Conservation (phyloP, 495 filamentous ascomycete genomes). For the Tuber borchii region DNA sequence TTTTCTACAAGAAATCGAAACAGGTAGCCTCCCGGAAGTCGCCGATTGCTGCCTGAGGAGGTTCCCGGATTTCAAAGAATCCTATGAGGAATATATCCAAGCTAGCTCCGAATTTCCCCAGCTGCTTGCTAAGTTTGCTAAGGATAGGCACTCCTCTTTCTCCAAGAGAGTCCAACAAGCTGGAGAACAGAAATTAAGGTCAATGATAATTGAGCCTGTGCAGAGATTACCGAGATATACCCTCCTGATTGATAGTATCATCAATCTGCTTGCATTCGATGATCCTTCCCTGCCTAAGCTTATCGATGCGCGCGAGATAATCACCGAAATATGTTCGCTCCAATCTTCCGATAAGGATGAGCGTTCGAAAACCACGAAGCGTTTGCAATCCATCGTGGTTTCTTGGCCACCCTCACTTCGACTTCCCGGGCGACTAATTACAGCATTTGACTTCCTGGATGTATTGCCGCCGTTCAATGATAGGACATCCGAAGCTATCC, state of each 20-base stretch:
- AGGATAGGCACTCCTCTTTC: slow-evolving; percentile 68
- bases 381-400: slow-evolving; percentile 66
- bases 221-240: slow-evolving; percentile 92
- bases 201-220: slow-evolving; percentile 92
- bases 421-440: slow-evolving; percentile 71
- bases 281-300: slow-evolving; percentile 75
- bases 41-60: slow-evolving; percentile 50
- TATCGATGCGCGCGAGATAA: slow-evolving; percentile 78
- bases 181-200: slow-evolving; percentile 85
- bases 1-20: slow-evolving; percentile 67
- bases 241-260: slow-evolving; percentile 90
- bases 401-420: slow-evolving; percentile 70
- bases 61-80: slow-evolving; percentile 82
- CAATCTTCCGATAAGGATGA: slow-evolving; percentile 52
- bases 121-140: slow-evolving; percentile 65
- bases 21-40: slow-evolving; percentile 73
- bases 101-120: slow-evolving; percentile 77
- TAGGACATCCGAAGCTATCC: slow-evolving; percentile 28
- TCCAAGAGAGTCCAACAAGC: slow-evolving; percentile 69
- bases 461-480: slow-evolving; percentile 64
- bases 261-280: slow-evolving; percentile 69
- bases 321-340: slow-evolving; percentile 89
- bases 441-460: slow-evolving; percentile 75
- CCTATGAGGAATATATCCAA: slow-evolving; percentile 84
- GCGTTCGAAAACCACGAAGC: slow-evolving; percentile 62